These are phyloP conservation scores for Saccharomycopsis guyanensis DNA, from an alignment of 805 yeast genomes.

Conservation along the genomic window DNA sequence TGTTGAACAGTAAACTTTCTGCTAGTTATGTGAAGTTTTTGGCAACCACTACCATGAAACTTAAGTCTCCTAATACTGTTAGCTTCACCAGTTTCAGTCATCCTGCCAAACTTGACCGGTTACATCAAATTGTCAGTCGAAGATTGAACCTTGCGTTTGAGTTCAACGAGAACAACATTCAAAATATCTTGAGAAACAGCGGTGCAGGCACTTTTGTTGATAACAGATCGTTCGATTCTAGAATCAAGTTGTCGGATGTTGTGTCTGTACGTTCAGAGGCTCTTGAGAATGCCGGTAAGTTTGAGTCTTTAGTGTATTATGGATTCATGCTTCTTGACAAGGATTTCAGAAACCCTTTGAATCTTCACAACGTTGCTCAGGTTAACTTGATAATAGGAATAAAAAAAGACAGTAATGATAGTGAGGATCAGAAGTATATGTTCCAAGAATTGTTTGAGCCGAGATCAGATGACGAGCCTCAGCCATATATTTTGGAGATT, in stretches of 20 bases:
- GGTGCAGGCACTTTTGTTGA: conserved; percentile 3
- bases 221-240: conserved; percentile 13
- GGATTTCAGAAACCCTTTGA: conserved; percentile 1
- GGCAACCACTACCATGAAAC: conserved; percentile 2
- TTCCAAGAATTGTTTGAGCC: conserved; percentile 6
- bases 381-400: conserved; percentile 14
- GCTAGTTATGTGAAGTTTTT: conserved; percentile 5
- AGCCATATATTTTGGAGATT: conserved; percentile 16
- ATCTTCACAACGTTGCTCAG: conserved; percentile 2
- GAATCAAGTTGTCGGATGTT: conserved; percentile 5
- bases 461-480: not conserved
- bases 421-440: not conserved
- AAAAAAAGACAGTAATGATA: not conserved
- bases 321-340: conserved; percentile 11
- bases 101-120: conserved; percentile 10
- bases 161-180: conserved; percentile 14
- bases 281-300: not conserved
- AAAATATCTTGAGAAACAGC: conserved; percentile 1
- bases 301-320: conserved; percentile 8
- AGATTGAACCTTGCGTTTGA: conserved; percentile 16
- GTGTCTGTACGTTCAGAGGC: conserved; percentile 6
- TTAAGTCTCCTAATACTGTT: conserved; percentile 2
- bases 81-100: conserved; percentile 6
- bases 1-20: conserved; percentile 1
- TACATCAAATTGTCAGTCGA: conserved; percentile 5